Evolutionary conservation across 208 protist species (phyloP).

Genomic region (Zelonia costaricensis): DNA sequence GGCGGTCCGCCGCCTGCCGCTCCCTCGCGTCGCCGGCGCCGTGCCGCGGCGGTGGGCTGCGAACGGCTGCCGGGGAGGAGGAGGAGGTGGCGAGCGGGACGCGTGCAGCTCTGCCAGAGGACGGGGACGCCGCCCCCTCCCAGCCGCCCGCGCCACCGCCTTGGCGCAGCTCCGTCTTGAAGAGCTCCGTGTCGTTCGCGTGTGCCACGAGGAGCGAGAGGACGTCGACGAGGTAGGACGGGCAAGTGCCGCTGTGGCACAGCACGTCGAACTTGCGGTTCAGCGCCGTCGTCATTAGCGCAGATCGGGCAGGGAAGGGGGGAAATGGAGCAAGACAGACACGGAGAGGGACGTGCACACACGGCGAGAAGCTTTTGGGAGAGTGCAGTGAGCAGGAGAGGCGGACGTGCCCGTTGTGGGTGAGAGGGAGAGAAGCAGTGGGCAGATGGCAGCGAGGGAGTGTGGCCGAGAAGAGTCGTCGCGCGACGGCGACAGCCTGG

Average conservation of each 20-base stretch:
- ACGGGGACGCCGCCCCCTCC: background rate
- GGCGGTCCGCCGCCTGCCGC: conserved; percentile 22
- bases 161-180: conserved; percentile 64
- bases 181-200: conserved; percentile 77
- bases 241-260: conserved; percentile 56
- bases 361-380: no score
- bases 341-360: background rate
- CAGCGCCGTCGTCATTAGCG: conserved; percentile 47
- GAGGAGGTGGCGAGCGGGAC: background rate
- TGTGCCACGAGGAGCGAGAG: conserved; percentile 74
- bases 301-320: background rate
- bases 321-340: background rate
- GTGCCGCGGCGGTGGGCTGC: background rate
- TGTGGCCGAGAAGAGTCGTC: no score
- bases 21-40: conserved; percentile 8
- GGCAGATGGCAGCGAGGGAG: no score
- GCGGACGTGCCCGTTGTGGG: background rate
- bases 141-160: background rate
- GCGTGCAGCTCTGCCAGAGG: background rate
- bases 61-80: background rate
- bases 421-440: background rate
- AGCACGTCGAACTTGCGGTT: conserved; percentile 74
- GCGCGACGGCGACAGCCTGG: no score
- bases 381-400: background rate
- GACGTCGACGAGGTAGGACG: conserved; percentile 70